Percentiles rank a stretch among this genome's conserved stretches.
phyloP scores from a whole-genome alignment of 1,284 basidiomycete genomes.

The Hymenochaete sp. region DNA sequence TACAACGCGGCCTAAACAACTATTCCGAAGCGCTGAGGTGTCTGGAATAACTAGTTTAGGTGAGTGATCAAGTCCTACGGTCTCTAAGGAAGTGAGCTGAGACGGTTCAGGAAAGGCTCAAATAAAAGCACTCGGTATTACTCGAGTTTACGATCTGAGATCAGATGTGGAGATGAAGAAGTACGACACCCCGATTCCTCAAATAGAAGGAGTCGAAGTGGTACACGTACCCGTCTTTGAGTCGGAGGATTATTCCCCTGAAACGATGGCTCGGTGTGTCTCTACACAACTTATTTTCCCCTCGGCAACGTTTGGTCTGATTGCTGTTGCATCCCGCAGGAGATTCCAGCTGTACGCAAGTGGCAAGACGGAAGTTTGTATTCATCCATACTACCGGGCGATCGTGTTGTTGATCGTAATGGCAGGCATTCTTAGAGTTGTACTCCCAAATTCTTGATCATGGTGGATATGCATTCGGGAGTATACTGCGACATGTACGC shows the following conservation, averaged over 20 bases:
- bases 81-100: slow-evolving; percentile 3
- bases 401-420: slow-evolving; percentile 1
- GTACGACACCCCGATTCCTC: slow-evolving; percentile 54
- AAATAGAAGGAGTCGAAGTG: slow-evolving; percentile 52
- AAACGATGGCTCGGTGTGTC: slow-evolving; percentile 65
- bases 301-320: slow-evolving; percentile 18
- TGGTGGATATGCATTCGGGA: slow-evolving; percentile 53
- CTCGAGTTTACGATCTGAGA: slow-evolving; percentile 61
- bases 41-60: slow-evolving; percentile 60
- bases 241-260: slow-evolving; percentile 69
- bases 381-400: slow-evolving; percentile 7
- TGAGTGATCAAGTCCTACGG: slow-evolving; percentile 22
- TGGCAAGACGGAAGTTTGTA: slow-evolving; percentile 61
- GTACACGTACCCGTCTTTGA: slow-evolving; percentile 57
- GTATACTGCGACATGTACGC: slow-evolving; percentile 58
- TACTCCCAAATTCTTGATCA: slow-evolving; percentile 73
- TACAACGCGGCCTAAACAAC: slow-evolving; percentile 45
- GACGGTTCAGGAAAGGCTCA: slow-evolving; percentile 41
- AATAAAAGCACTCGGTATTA: slow-evolving; percentile 52
- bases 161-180: slow-evolving; percentile 70
- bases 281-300: background rate
- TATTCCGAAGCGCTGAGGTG: slow-evolving; percentile 62
- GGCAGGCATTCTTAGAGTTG: slow-evolving; percentile 67
- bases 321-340: slow-evolving; percentile 29
- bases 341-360: slow-evolving; percentile 69